These are phyloP conservation scores for Lotus japonicus DNA, from an alignment of 306 rosid genomes.

Conservation along the genomic window DNA sequence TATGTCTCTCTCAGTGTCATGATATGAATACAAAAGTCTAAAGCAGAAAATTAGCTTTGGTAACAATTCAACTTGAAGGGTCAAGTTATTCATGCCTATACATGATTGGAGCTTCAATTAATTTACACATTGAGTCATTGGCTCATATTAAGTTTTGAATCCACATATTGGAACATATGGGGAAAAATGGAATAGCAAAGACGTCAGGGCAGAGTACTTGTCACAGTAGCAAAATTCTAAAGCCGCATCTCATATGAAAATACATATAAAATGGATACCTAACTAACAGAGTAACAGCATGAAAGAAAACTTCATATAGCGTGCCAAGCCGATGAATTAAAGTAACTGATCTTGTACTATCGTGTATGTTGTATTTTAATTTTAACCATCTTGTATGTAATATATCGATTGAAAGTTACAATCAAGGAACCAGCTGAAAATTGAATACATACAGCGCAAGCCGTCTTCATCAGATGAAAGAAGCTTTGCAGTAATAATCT, in stretches of 20 bases:
- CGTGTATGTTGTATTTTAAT: too few relatives aligned
- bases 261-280: not conserved
- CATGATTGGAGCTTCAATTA: not conserved
- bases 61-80: not conserved
- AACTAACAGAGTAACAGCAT: not conserved
- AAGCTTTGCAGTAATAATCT: conserved; percentile 58
- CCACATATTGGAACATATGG: not conserved
- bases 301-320: conserved; percentile 1
- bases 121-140: not conserved
- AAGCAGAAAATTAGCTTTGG: not conserved
- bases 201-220: not conserved
- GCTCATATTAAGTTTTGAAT: not conserved
- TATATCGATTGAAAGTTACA: not conserved
- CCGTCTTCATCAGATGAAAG: conserved; percentile 50
- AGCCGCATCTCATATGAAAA: not conserved
- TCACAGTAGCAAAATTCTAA: not conserved
- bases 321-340: not conserved
- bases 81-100: not conserved
- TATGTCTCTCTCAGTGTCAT: not conserved
- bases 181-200: not conserved
- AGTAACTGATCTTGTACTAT: not conserved
- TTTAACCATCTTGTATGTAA: not conserved
- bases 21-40: not conserved
- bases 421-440: conserved; percentile 13
- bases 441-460: conserved; percentile 41